These are phyloP conservation scores for Clonostachys byssicola DNA, from an alignment of 2,329 filamentous ascomycete species.

Conservation along the genomic window DNA sequence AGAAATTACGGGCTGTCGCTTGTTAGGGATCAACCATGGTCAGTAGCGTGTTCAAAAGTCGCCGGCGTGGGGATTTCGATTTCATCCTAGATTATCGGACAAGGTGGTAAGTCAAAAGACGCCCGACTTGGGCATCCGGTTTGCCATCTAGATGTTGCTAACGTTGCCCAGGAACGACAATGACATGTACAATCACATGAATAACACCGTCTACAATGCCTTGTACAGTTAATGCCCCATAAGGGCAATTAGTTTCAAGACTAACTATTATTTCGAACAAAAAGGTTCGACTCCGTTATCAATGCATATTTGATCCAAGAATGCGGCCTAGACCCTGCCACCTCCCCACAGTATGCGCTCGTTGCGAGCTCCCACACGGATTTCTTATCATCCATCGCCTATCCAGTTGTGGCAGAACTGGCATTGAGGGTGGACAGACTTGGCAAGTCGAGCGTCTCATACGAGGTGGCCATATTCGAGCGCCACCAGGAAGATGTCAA, in stretches of 20 bases:
- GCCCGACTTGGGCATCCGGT: constrained; percentile 9
- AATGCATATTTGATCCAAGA: constrained; percentile 83
- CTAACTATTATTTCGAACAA: neutral
- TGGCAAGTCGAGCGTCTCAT: constrained; percentile 81
- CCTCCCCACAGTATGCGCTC: constrained; percentile 71
- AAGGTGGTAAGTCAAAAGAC: constrained; percentile 59
- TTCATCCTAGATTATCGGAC: constrained; percentile 81
- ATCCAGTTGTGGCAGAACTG: constrained; percentile 77
- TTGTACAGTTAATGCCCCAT: constrained; percentile 57
- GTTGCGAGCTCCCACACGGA: constrained; percentile 84
- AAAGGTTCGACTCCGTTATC: constrained; percentile 80
- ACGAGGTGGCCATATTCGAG: constrained; percentile 85
- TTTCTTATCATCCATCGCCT: constrained; percentile 78
- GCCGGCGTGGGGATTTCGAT: constrained; percentile 68
- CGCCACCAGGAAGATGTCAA: constrained; percentile 68
- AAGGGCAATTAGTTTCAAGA: neutral
- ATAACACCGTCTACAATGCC: constrained; percentile 83
- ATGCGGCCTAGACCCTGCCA: constrained; percentile 68
- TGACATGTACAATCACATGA: constrained; percentile 93
- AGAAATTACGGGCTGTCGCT: too few relatives aligned
- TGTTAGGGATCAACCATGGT: too few relatives aligned
- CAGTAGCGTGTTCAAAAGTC: constrained; percentile 60
- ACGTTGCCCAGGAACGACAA: constrained; percentile 69
- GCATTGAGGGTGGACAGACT: constrained; percentile 79
- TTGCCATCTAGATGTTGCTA: constrained; percentile 7